Evolutionary conservation across 495 filamentous ascomycete species (phyloP).

Genomic region (Penicillium soppii): DNA sequence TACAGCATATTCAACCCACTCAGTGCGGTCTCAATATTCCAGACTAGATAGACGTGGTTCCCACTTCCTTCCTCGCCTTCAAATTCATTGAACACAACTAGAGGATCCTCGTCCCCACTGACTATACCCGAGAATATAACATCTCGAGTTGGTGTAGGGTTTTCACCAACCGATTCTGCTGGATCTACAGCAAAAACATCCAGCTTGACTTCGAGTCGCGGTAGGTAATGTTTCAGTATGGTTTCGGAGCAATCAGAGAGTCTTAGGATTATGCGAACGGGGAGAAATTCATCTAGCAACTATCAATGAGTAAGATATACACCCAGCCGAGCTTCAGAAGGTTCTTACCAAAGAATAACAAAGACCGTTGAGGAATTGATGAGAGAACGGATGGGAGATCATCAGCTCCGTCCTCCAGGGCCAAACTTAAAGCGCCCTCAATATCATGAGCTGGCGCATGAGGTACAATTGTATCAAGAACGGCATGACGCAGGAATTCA

Average conservation of each 20-base stretch:
- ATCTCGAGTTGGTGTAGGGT: slow-evolving; percentile 56
- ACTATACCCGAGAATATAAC: slow-evolving; percentile 63
- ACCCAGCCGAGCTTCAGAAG: slow-evolving; percentile 5
- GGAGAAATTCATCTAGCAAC: slow-evolving; percentile 73
- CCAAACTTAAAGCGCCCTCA: slow-evolving; percentile 54
- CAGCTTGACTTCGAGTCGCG: slow-evolving; percentile 62
- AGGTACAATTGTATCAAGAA: slow-evolving; percentile 78
- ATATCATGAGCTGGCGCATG: slow-evolving; percentile 64
- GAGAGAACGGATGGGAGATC: slow-evolving; percentile 47
- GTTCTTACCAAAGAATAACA: slow-evolving; percentile 72
- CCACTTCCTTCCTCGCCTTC: slow-evolving; percentile 53
- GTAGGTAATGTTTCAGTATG: slow-evolving; percentile 58
- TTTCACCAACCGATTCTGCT: slow-evolving; percentile 42
- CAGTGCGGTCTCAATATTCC: slow-evolving; percentile 78
- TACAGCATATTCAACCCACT: slow-evolving; percentile 35
- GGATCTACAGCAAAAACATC: slow-evolving; percentile 72
- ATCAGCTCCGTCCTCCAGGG: slow-evolving; percentile 47
- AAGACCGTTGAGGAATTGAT: slow-evolving; percentile 48
- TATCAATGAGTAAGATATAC: slow-evolving; percentile 62
- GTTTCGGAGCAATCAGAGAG: slow-evolving; percentile 62
- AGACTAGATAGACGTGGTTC: slow-evolving; percentile 70
- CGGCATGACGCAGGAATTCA: slow-evolving; percentile 69
- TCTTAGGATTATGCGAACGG: slow-evolving; percentile 69
- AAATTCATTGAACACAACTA: slow-evolving; percentile 56
- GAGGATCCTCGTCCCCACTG: slow-evolving; percentile 57